Evolutionary conservation across 106 monocot genomes (phyloP).

Genomic region (Ottelia alismoides): DNA sequence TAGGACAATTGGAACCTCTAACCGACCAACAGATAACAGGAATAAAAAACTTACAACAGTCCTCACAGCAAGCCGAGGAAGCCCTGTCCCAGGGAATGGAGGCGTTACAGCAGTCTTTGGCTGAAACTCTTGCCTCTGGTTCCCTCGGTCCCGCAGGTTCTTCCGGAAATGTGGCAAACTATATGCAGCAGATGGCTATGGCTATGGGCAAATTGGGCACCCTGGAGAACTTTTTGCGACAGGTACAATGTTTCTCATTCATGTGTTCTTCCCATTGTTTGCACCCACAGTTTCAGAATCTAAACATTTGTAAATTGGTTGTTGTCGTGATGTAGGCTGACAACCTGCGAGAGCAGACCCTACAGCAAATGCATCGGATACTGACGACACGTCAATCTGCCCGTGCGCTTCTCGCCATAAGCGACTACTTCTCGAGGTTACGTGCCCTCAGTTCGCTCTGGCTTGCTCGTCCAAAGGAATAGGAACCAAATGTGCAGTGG

Average conservation of each 20-base stretch:
- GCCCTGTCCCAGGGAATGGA: conserved; percentile 96
- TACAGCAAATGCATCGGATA: conserved; percentile 30
- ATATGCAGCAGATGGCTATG: conserved; percentile 99
- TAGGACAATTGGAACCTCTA: conserved; percentile 49
- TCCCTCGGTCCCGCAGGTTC: conserved; percentile 70
- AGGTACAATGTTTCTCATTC: no score
- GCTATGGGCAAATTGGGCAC: conserved; percentile 97
- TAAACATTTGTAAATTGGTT: no score
- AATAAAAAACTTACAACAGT: conserved; percentile 76
- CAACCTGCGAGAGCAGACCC: conserved; percentile 31
- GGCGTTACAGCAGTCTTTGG: conserved; percentile 74
- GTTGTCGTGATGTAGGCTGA: conserved; percentile 22
- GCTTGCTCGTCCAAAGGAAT: conserved; percentile 18
- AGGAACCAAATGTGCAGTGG: no score
- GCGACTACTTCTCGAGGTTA: conserved; percentile 31
- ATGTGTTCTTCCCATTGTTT: no score
- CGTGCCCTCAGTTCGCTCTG: conserved; percentile 31
- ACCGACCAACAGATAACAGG: conserved; percentile 80
- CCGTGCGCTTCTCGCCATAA: conserved; percentile 29
- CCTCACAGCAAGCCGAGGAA: conserved; percentile 92
- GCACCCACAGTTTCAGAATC: no score
- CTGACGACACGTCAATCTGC: conserved; percentile 29
- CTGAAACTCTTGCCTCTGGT: conserved; percentile 72
- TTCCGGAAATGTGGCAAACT: conserved; percentile 87
- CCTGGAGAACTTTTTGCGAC: conserved; percentile 77